Evolutionary conservation across 306 rosid species (phyloP), one percentile per base, ranked within the genome.

Genomic region (Alnus glutinosa): DNA sequence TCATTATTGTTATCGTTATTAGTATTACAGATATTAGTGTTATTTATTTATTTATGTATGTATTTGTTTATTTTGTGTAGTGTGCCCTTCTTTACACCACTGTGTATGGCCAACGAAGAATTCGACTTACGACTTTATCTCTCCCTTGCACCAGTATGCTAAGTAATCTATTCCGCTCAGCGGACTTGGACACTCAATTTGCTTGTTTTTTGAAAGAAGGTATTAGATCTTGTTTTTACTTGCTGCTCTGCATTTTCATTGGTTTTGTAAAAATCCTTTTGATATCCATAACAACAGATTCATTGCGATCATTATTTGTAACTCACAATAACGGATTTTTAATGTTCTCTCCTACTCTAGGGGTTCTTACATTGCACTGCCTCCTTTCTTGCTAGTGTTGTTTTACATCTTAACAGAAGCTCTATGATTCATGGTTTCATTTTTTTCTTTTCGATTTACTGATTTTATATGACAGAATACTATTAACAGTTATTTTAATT

Each of bases 41-140:
- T 12, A 9, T 9, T 48, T 6, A 9, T 6, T 49, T 86, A 47
- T 70, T 73, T 76, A 55, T 81, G 2, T 46, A 55, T 81, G 2
- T 46, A 71, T 16, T 79, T 80, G 7, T 42, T 70, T 69, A 70
- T 69, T 77, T 77, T 68, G 47, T 74, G 74, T 83, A 95, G 99
- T 95, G 99, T 83, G 98, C 98, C 51, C 92, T 95, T 80, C 93
- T 95, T 78, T 95, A 95, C 88, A 93, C 99, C 15, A 95, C 99
- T 77, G 76, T 93, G 71, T 88, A 86, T 88, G 97, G 98, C 44
- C 96, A 93, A 87, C 82, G 99, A 88, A 91, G 99, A 83, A 95
- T 95, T 83, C 96, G 97, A 28, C 94, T 95, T 42, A 55, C 89
- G 67, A 93, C 96, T 70, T 82, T 93, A 77, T 95, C 99, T 80